Evolutionary conservation across 1,284 basidiomycete genomes (phyloP), one percentile per base, ranked within the genome.

Genomic region (Austroboletus niveus): DNA sequence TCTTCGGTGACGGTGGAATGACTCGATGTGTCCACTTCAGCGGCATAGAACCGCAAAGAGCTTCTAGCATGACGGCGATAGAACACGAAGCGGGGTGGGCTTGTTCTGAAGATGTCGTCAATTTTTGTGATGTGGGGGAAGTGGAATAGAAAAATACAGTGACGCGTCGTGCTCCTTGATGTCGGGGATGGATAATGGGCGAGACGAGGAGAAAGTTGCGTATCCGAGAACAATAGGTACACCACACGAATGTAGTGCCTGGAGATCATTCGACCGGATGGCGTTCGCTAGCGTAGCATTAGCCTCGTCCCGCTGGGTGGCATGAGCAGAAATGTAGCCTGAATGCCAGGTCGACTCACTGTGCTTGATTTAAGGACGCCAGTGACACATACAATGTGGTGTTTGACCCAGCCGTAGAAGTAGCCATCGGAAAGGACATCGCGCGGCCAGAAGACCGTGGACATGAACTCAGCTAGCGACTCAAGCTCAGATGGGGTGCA

Each of bases 371-470:
- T 57, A 29, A 82, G 48, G n/a, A 80, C 69, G 8, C 80, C 82
- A 14, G 75, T 78, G 34, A 85, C 72, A 60, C 78, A 82, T 5
- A 75, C 51, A 8, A 40, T 50, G 15, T 61, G 57, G 45, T 74
- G 69, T 12, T 63, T 59, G 8, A 65, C 56, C 83, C 83, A 85
- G 8, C 83, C 82, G 60, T 81, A 84, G 55, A 73, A 74, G 54
- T 76, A 72, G 2, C 82, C 81, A 34, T 64, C 59, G 8, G 57
- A 36, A 42, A 65, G 55, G 48, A 76, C 71, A 60, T 81, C 74
- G 40, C 63, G 57, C 38, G 82, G 82, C 81, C 82, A 84, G 61
- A 84, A 80, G 54, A 81, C 64, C n/a, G 75, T 74, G 45, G 72
- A 68, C 64, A 69, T 69, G 43, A 56, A 55, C 45, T 35, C 27